Evolutionary conservation across 768 basidiomycete species (phyloP), one percentile per base, ranked within the genome.

Genomic region (Leccinum disarticulatum): DNA sequence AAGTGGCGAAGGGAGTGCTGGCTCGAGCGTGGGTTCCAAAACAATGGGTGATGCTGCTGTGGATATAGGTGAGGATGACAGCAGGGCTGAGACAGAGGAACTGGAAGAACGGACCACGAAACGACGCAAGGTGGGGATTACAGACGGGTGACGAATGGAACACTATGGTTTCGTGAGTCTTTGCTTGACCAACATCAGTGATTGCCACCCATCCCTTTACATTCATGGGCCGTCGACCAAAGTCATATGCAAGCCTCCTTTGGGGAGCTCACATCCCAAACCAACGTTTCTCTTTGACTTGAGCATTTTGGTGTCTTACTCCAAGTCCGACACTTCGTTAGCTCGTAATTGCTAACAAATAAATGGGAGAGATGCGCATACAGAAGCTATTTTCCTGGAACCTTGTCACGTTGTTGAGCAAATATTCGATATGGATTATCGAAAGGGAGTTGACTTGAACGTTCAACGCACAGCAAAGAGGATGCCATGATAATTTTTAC

Each of bases 61-160:
- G 8, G 47, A 15, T 13, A 50, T 43, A 27, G 58, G 14, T 2
- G 30, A 17, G 28, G 59, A 27, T 46, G 35, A 25, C 10, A 25
- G 14, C 19, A 52, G 46, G n/a, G 35, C 27, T 9, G 60, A 54
- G 15, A 54, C 6, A 14, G 64, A 57, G 17, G 54, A 35, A 9
- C 28, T 41, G n/a, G 65, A 56, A 17, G 67, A 60, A 55, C 62
- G 55, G 28, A 35, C 31, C 10, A 8, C 33, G 30, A 68, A 68
- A 54, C 64, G 67, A 17, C 60, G 57, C 30, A 68, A 36, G 54
- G 52, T 66, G 5, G 60, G 54, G 19, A 38, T 33, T 9, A 38
- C 47, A 17, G 51, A 56, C 4, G 57, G 43, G 49, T 66, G 30
- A 68, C 15, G 4, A 48, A 19, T n/a, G 19, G 4, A n/a, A 4